Base-by-base conservation (phyloP, 768 basidiomycete species). In the Galerina sulciceps region DNA sequence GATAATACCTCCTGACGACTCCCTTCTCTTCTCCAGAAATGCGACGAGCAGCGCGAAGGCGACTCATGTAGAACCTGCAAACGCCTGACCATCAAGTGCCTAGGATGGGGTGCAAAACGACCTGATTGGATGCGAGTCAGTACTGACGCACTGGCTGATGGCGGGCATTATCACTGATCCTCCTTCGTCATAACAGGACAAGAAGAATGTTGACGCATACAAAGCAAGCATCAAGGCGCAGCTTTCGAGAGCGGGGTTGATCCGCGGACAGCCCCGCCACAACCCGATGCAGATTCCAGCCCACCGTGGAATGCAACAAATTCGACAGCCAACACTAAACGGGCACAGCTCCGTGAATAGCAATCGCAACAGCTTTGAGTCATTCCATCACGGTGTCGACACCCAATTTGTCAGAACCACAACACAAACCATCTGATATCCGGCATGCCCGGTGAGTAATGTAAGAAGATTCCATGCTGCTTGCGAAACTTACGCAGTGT, bases 71-170 rank as follows among this genome's bases (percentile, higher is more conserved):
- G 84, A 65, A 94, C 92, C 1, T 94, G 92, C 71, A 81, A 85
- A 58, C 89, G 92, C 50, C 79, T 94, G 37, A 88, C 87, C 47
- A 91, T 94, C 67, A 81, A 89, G 51, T 94, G 92, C 73, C 79
- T 94, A 4, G 92, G 92, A 11, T 94, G 92, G 92, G 92, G 92
- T 3, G 78, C 87, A 8, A 89, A 84, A 68, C 83, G 92, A 51
- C 92, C 91, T n/a, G 91, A 93, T 56, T 93, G 91, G 91, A 91
- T 93, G 90, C 77, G 90, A 65, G 91, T 93, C 63, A 69, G 76
- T 69, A 20, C 20, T 40, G 44, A 34, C 35, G 18, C 45, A 31
- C 50, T 44, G 18, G 53, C 18, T 35, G 48, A 35, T 48, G 37
- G 14, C n/a, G 59, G 38, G 36, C 46, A 45, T 61, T 31, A 58